phyloP scores from a whole-genome alignment of 495 filamentous ascomycete genomes.

The Penicillium odoratum region DNA sequence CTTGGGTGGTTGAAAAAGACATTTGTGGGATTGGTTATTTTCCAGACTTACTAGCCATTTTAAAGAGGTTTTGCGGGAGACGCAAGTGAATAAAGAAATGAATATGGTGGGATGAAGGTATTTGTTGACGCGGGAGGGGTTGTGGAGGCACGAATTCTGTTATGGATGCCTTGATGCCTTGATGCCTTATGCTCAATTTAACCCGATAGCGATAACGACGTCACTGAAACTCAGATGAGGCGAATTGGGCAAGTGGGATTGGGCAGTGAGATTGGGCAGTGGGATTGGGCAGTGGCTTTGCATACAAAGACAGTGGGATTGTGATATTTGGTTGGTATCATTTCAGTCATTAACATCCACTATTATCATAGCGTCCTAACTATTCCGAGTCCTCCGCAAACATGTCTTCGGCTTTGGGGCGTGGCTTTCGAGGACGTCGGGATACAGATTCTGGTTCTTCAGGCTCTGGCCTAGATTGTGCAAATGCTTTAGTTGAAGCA shows the following conservation, averaged over 20 bases:
- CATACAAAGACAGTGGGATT: neutral
- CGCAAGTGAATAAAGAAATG: slow-evolving; percentile 8
- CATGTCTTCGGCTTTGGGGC: slow-evolving; percentile 91
- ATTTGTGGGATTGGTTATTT: neutral
- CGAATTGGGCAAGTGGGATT: neutral
- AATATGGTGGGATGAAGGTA: slow-evolving; percentile 21
- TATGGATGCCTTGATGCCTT: slow-evolving; percentile 17
- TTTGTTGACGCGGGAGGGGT: slow-evolving; percentile 36
- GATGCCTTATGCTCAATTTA: slow-evolving; percentile 1
- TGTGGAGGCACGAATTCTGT: slow-evolving; percentile 34
- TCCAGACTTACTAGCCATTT: slow-evolving; percentile 43
- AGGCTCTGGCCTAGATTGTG: slow-evolving; percentile 15
- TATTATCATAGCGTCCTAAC: slow-evolving; percentile 11
- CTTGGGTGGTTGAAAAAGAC: neutral
- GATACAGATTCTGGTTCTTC: slow-evolving; percentile 25
- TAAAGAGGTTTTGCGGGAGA: slow-evolving; percentile 33
- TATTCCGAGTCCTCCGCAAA: slow-evolving; percentile 68
- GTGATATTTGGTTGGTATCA: slow-evolving; percentile 11
- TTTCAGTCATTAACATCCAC: slow-evolving; percentile 16
- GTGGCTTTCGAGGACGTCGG: slow-evolving; percentile 47
- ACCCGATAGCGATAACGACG: neutral
- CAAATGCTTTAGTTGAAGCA: slow-evolving; percentile 16
- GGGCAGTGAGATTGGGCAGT: too few species aligned
- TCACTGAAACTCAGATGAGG: neutral
- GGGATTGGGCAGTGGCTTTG: too few species aligned